Evolutionary conservation across 805 yeast genomes (phyloP).

Genomic region (Pichia scutulata): DNA sequence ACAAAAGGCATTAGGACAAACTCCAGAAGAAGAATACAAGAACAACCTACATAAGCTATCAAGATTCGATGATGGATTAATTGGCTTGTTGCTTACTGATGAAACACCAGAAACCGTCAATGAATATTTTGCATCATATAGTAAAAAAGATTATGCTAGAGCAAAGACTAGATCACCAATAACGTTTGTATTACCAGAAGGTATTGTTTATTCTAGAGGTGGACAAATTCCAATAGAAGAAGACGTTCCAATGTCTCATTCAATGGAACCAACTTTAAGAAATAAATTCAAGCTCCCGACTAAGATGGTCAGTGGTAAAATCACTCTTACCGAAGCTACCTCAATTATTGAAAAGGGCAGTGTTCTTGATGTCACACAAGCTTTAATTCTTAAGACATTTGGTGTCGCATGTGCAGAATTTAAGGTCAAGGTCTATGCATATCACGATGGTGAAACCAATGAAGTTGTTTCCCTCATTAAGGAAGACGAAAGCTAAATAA

Average conservation of each 20-base stretch:
- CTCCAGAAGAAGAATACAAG: slow-evolving; percentile 82
- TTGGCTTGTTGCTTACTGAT: slow-evolving; percentile 84
- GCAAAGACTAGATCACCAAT: slow-evolving; percentile 82
- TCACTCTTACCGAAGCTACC: slow-evolving; percentile 66
- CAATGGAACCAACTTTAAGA: slow-evolving; percentile 89
- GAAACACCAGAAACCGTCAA: slow-evolving; percentile 84
- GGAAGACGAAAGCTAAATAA: slow-evolving; percentile 6
- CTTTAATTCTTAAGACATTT: slow-evolving; percentile 85
- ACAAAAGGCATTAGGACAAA: slow-evolving; percentile 85
- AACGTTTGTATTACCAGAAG: slow-evolving; percentile 79
- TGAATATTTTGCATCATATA: slow-evolving; percentile 75
- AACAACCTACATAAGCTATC: slow-evolving; percentile 72
- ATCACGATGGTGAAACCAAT: slow-evolving; percentile 55
- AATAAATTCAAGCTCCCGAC: slow-evolving; percentile 88
- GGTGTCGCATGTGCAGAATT: slow-evolving; percentile 93
- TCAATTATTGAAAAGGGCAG: slow-evolving; percentile 77
- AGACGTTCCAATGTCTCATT: slow-evolving; percentile 94
- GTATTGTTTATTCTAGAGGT: slow-evolving; percentile 89
- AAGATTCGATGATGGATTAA: slow-evolving; percentile 60
- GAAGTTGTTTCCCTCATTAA: slow-evolving; percentile 17
- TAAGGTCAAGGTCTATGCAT: slow-evolving; percentile 72
- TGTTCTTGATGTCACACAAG: slow-evolving; percentile 79
- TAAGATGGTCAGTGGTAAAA: slow-evolving; percentile 81
- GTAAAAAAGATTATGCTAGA: slow-evolving; percentile 78
- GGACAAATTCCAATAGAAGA: slow-evolving; percentile 87